phyloP scores from a whole-genome alignment of 2,329 filamentous ascomycete genomes.

The Alternaria tenuissima region DNA sequence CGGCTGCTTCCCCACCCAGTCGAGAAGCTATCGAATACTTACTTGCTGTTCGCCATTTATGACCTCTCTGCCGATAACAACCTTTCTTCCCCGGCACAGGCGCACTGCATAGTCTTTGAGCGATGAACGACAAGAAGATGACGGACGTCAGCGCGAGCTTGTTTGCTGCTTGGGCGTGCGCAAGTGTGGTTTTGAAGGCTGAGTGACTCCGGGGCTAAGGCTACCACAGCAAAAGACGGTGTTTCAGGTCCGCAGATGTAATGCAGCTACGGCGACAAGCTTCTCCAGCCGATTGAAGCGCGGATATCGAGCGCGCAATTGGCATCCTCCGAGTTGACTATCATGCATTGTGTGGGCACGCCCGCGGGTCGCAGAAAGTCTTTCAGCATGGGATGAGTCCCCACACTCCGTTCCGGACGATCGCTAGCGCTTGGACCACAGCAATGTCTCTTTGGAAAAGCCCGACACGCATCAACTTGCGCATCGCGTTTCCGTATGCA shows the following conservation, averaged over 20 bases:
- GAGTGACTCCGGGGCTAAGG: slow-evolving; percentile 14
- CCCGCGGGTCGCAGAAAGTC: slow-evolving; percentile 16
- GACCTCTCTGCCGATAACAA: background rate
- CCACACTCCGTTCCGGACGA: slow-evolving; percentile 16
- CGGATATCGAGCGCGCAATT: slow-evolving; percentile 13
- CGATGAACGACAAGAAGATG: slow-evolving; percentile 3
- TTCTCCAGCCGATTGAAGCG: slow-evolving; percentile 20
- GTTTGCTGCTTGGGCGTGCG: slow-evolving; percentile 16
- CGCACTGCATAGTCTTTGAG: slow-evolving; percentile 28
- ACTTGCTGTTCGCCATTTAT: slow-evolving; percentile 40
- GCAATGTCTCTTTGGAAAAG: background rate
- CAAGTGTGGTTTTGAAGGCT: slow-evolving; percentile 27
- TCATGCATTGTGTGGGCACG: slow-evolving; percentile 16
- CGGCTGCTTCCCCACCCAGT: slow-evolving; percentile 16
- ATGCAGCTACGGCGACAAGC: slow-evolving; percentile 27
- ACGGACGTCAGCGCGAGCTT: slow-evolving; percentile 13
- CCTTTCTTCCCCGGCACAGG: slow-evolving; percentile 5
- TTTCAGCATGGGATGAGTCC: slow-evolving; percentile 9
- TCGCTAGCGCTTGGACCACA: slow-evolving; percentile 9
- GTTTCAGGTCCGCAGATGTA: slow-evolving; percentile 30
- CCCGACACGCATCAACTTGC: background rate
- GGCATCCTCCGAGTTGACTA: slow-evolving; percentile 15
- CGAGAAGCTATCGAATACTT: slow-evolving; percentile 15
- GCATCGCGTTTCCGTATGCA: background rate
- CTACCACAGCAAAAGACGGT: slow-evolving; percentile 22